These are phyloP conservation scores for Carex myosuroides DNA, from an alignment of 176 grass and related monocot species.

Conservation along the genomic window DNA sequence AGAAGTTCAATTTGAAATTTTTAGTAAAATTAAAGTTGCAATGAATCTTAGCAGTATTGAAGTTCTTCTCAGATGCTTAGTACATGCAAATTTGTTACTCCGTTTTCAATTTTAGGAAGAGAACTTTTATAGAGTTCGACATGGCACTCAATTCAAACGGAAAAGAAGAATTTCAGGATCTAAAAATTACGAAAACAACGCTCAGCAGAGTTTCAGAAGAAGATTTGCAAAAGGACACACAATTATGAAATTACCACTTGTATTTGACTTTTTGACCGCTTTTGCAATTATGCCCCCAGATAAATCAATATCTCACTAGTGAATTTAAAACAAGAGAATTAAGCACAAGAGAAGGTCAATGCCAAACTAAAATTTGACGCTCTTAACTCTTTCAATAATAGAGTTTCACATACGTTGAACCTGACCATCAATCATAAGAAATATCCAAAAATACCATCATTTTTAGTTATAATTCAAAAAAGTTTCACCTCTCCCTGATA, in stretches of 20 bases:
- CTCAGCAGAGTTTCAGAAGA: background rate
- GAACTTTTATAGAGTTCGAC: background rate
- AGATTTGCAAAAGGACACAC: background rate
- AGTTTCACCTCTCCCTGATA: background rate
- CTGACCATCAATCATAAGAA: background rate
- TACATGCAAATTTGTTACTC: background rate
- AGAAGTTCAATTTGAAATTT: background rate
- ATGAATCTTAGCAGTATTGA: background rate
- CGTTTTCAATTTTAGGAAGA: background rate
- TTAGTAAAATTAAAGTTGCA: background rate
- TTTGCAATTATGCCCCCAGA: background rate
- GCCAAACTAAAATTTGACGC: background rate
- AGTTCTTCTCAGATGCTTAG: background rate
- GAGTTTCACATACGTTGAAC: background rate
- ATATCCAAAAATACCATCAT: background rate
- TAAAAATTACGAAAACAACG: background rate
- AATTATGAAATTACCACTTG: background rate
- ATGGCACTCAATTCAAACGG: background rate
- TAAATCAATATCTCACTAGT: background rate
- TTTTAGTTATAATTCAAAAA: background rate
- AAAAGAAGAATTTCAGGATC: background rate
- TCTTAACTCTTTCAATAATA: background rate
- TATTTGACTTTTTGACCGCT: background rate
- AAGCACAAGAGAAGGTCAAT: background rate
- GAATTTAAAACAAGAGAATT: background rate